These are phyloP conservation scores for Tricholoma saponaceum DNA, from an alignment of 768 basidiomycete species.

Conservation along the genomic window DNA sequence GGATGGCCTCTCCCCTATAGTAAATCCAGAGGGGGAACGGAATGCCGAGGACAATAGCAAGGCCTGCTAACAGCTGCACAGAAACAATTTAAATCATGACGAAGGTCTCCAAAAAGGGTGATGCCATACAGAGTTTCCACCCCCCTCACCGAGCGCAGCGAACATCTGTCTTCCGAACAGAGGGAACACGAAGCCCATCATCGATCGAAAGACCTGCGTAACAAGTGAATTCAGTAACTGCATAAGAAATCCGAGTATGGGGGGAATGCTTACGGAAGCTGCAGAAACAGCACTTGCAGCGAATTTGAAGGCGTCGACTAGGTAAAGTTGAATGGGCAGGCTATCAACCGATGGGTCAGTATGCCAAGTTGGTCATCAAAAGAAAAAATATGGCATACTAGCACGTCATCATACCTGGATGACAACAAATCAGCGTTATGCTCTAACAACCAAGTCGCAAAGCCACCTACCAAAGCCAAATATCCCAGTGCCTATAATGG, in stretches of 20 bases:
- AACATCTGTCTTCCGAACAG: conserved; percentile 60
- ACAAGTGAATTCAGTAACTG: background rate
- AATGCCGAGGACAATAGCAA: conserved; percentile 57
- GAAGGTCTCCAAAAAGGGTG: background rate
- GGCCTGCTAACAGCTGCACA: conserved; percentile 45
- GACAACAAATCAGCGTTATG: background rate
- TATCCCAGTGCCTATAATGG: conserved; percentile 59
- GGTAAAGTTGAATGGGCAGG: conserved; percentile 66
- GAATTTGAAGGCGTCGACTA: conserved; percentile 68
- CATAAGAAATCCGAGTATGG: background rate
- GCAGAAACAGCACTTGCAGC: conserved; percentile 70
- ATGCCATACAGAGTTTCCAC: conserved; percentile 57
- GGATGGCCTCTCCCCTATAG: conserved; percentile 57
- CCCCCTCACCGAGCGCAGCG: conserved; percentile 53
- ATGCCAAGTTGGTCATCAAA: background rate
- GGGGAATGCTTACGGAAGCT: conserved; percentile 33
- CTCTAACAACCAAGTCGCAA: background rate
- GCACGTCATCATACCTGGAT: conserved; percentile 47
- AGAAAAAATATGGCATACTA: conserved; percentile 39
- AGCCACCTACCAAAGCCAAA: conserved; percentile 47
- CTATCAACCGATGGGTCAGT: conserved; percentile 23
- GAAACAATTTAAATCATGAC: conserved; percentile 4
- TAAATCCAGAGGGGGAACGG: conserved; percentile 76
- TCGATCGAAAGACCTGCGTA: conserved; percentile 34
- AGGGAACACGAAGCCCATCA: conserved; percentile 47